Base-by-base conservation (phyloP, 495 filamentous ascomycete genomes). In the Lophium mytilinum region DNA sequence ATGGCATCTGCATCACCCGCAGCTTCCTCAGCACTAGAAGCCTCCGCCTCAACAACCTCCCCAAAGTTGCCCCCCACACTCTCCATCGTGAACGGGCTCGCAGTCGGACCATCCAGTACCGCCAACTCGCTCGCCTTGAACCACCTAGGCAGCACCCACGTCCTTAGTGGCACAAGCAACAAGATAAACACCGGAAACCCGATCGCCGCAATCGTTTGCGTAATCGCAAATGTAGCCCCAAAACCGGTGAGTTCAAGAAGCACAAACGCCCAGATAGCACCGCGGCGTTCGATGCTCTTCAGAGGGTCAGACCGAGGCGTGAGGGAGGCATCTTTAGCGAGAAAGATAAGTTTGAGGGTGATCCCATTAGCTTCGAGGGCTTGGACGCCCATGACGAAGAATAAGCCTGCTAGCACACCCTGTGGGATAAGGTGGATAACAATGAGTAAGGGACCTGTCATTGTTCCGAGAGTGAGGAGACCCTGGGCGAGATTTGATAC, bases 201-300 rank as follows among this genome's bases (percentile, higher is more conserved):
- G 40, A 97, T 93, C 14, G 92, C 92, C 9, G 89, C 92, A 49
- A 95, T 88, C 0, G 92, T 96, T 71, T 96, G 90, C 9, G 90
- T 92, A 62, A 96, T 92, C n/a, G 89, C 91, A 68, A 97, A 93
- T 2, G 88, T 95, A 1, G 83, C 88, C 4, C 76, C 88, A 64
- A 97, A 93, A 0, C 88, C 89, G 34, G 87, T 12, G 5, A 94
- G 71, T 69, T 96, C 85, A n/a, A 90, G 68, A 12, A 70, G 71
- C 1, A 94, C 85, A 70, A 94, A 95, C 5, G 67, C 68, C 86
- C 88, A 94, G 59, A 94, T 77, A 2, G 63, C 63, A 1, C 8
- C 9, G 12, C 83, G 80, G 18, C 85, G 79, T 18, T 76, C 68
- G 37, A 66, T 67, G 18, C 90, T 69, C 9, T 71, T 71, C 10